Base-by-base conservation (phyloP, 2,329 filamentous ascomycete genomes). In the Stromatinia cepivora region DNA sequence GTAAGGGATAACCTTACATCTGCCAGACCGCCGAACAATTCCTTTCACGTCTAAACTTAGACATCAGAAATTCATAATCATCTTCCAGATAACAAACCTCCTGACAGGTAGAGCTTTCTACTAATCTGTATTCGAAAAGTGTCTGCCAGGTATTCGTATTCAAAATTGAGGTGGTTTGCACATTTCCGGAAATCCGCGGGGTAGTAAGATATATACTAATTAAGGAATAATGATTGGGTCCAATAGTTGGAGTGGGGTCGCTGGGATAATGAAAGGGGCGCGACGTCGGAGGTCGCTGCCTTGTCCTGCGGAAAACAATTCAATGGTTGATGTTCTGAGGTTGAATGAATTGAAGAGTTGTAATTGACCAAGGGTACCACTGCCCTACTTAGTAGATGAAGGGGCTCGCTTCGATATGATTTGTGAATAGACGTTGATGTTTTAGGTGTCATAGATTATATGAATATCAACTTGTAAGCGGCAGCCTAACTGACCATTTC, bases 171-270 rank as follows among this genome's bases (percentile, higher is more conserved):
- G 58, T n/a, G 20, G 22, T 50, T 36, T 63, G 13, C 8, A 20
- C 45, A 50, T 63, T 50, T 63, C 59, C 59, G 59, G 59, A 50
- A 50, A 50, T 50, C 59, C 45, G 45, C 28, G 45, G 59, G 59
- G 59, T 50, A 36, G 8, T 58, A 1, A 11, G 4, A 17, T 17
- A 50, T 50, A 13, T 48, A 50, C n/a, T 25, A 63, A 63, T 63
- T 36, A 13, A 50, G 50, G 28, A n/a, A 17, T 8, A 11, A 10
- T 50, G 31, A 52, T 63, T 63, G 61, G 45, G 39, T n/a, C 7
- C 17, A 7, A 42, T 28, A 25, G 11, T 17, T 39, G 22, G 28
- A 52, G 31, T 46, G 42, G 25, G 15, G 15, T 62, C 13, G 46
- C 25, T 11, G 20, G 9, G 22, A 46, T 34, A 25, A 25, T 36